These are phyloP conservation scores for Apodospora peruviana DNA, from an alignment of 495 filamentous ascomycete species.

Conservation along the genomic window DNA sequence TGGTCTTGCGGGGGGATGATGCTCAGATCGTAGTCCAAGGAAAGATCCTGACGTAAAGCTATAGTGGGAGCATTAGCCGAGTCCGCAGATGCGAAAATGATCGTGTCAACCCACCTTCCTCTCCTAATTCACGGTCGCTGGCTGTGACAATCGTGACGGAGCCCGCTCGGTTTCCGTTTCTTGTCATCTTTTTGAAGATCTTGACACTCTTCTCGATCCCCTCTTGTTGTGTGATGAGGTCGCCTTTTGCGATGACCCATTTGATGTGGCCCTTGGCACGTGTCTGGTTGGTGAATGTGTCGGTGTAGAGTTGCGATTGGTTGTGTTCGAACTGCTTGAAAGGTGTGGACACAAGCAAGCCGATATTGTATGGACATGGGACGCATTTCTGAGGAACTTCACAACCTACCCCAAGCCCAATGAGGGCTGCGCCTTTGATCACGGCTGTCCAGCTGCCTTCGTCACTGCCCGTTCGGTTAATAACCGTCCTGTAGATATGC, in stretches of 20 bases:
- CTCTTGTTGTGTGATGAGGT: constrained; percentile 4
- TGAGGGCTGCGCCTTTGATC: constrained; percentile 1
- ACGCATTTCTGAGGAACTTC: not conserved
- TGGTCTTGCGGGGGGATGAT: constrained; percentile 1
- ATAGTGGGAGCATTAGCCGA: not conserved
- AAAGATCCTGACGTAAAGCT: constrained; percentile 1
- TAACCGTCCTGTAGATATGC: too few relatives aligned
- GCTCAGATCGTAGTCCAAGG: constrained; percentile 5
- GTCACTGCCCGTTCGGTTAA: not conserved
- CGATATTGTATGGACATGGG: constrained; percentile 6
- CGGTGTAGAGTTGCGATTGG: not conserved
- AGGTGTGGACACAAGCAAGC: constrained; percentile 1
- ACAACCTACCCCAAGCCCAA: constrained; percentile 11
- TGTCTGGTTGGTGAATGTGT: not conserved
- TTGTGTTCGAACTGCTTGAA: constrained; percentile 3
- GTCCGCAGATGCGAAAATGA: not conserved
- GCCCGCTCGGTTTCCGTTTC: not conserved
- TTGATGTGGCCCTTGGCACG: constrained; percentile 3
- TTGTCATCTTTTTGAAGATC: constrained; percentile 3
- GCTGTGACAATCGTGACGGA: constrained; percentile 1
- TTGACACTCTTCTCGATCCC: constrained; percentile 1
- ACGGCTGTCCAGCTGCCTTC: constrained; percentile 11
- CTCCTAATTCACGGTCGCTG: not conserved
- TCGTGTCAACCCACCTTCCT: not conserved
- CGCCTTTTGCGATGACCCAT: constrained; percentile 8